These are phyloP conservation scores for Mucor piriformis DNA, from an alignment of 371 early-diverging fungal species.

Conservation along the genomic window DNA sequence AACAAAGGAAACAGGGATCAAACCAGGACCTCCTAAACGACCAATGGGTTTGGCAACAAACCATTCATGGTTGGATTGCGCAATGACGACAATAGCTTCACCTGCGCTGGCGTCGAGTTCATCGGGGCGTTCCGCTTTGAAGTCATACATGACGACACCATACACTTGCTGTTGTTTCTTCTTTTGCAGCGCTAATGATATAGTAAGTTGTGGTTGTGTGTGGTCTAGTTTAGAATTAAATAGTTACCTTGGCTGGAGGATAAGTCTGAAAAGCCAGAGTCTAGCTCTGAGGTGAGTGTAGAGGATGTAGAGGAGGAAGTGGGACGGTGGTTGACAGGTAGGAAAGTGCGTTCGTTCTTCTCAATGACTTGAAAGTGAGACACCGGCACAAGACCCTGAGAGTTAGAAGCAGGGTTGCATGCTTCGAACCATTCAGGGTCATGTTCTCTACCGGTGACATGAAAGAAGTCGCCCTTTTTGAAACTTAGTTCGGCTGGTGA, in stretches of 20 bases:
- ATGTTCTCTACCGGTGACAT: slow-evolving; percentile 80
- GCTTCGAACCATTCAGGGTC: slow-evolving; percentile 84
- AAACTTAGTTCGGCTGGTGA: slow-evolving; percentile 78
- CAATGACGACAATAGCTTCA: slow-evolving; percentile 78
- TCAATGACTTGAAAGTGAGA: slow-evolving; percentile 81
- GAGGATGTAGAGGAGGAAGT: slow-evolving; percentile 26
- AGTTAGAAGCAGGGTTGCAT: slow-evolving; percentile 78
- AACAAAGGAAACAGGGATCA: slow-evolving; percentile 81
- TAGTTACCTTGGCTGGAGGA: slow-evolving; percentile 16
- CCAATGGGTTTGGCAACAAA: slow-evolving; percentile 78
- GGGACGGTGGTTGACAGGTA: slow-evolving; percentile 19
- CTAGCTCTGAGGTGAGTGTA: slow-evolving; percentile 22
- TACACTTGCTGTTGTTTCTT: slow-evolving; percentile 55
- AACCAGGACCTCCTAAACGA: slow-evolving; percentile 70
- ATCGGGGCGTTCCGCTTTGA: slow-evolving; percentile 75
- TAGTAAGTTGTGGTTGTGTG: no score
- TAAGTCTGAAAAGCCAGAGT: slow-evolving; percentile 34
- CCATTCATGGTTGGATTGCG: slow-evolving; percentile 83
- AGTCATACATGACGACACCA: slow-evolving; percentile 78
- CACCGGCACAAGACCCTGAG: slow-evolving; percentile 81
- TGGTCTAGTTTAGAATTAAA: no score
- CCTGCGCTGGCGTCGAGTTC: slow-evolving; percentile 76
- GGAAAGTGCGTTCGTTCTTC: slow-evolving; percentile 41
- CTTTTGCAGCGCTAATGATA: not conserved
- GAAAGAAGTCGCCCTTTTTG: slow-evolving; percentile 86